Evolutionary conservation across 164 flowering plant species (phyloP), one percentile per base, ranked within the genome.

Genomic region (Hamamelis virginiana): DNA sequence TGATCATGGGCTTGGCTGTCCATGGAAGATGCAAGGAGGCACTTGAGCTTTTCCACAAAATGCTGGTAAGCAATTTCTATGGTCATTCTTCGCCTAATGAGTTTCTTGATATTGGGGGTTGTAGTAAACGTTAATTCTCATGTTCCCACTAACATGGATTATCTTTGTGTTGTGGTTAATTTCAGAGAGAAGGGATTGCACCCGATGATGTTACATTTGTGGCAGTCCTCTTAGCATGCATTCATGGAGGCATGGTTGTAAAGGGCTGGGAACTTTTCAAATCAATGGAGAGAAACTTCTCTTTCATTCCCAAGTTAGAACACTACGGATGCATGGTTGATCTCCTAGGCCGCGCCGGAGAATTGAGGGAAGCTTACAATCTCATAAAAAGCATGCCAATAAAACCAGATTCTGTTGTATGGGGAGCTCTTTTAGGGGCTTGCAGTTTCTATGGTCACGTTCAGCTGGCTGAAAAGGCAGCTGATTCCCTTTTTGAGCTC

Each of bases 311-410:
- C 15, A 91, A 89, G 71, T 60, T 92, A 46, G 89, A 92, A 64
- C 98, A 92, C 73, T 92, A 88, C 48, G 90, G 93, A 45, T 89
- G 92, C 82, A 84, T 92, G 88, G 88, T 91, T 75, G 96, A 89
- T 83, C 90, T 92, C 26, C 74, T 94, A 43, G 94, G 97, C 15
- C 90, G 97, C 12, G 90, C 90, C 0, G 96, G 98, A 51, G 58
- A 74, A 69, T 21, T 91, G 41, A 66, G 62, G 1, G 87, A 90
- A 77, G 97, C 97, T 59, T 81, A 86, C 69, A 59, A 72, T 66
- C 82, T 91, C 60, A 81, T 93, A 50, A 74, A 68, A 45, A 75
- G 62, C 26, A 91, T 93, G 97, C 91, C 91, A n/a, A 82, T 85
- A 86, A 77, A 79, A 59, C 97, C 97, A 12, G 98, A 94, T 73